Evolutionary conservation across 1,284 basidiomycete genomes (phyloP).

Genomic region (Cryptococcus depauperatus): DNA sequence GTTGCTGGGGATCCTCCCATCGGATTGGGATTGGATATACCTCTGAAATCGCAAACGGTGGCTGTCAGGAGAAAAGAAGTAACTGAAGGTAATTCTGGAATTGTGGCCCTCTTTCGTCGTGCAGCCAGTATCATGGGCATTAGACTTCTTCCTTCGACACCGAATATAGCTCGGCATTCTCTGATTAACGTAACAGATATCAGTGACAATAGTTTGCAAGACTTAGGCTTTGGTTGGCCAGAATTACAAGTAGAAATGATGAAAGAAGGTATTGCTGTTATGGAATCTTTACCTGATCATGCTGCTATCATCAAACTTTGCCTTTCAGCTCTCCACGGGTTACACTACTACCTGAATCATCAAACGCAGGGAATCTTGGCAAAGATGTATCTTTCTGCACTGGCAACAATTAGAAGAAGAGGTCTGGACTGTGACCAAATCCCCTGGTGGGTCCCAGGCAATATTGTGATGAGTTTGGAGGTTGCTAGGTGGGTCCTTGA

Average conservation of each 20-base stretch:
- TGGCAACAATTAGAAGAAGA: constrained; percentile 64
- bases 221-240: constrained; percentile 68
- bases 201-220: neutral
- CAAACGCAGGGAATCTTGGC: constrained; percentile 72
- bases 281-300: constrained; percentile 67
- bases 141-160: constrained; percentile 48
- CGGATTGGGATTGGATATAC: constrained; percentile 50
- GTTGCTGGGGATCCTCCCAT: constrained; percentile 15
- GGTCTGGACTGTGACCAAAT: constrained; percentile 57
- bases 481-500: constrained; percentile 56
- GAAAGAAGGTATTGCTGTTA: constrained; percentile 79
- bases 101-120: constrained; percentile 63
- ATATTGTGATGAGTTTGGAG: constrained; percentile 68
- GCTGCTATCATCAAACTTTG: constrained; percentile 27
- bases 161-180: neutral
- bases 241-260: constrained; percentile 85
- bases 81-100: constrained; percentile 65
- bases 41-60: constrained; percentile 47
- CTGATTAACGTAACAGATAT: neutral
- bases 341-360: constrained; percentile 58
- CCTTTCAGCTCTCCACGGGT: constrained; percentile 62
- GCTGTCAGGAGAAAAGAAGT: constrained; percentile 64
- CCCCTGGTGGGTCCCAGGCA: constrained; percentile 71
- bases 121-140: constrained; percentile 70
- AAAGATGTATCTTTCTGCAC: constrained; percentile 58